These are phyloP conservation scores for Citrus medica DNA, from an alignment of 345 rosid genomes.

Conservation along the genomic window DNA sequence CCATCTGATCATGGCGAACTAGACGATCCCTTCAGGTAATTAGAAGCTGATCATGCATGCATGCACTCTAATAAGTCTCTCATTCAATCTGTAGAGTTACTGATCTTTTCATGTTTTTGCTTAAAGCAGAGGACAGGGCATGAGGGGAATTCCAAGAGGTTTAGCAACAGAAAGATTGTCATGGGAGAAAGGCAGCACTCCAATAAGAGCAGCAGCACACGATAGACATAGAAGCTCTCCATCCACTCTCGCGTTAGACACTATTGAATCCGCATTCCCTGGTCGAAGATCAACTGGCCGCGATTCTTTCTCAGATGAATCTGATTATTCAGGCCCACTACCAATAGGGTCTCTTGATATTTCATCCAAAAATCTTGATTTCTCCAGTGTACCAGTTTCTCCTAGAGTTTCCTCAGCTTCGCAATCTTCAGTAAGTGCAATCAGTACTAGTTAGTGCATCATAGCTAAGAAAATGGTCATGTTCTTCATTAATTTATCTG, in stretches of 20 bases:
- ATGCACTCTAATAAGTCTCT: neutral
- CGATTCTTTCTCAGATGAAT: constrained; percentile 29
- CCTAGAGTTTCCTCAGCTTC: constrained; percentile 24
- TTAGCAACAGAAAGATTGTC: constrained; percentile 27
- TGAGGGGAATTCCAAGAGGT: constrained; percentile 28
- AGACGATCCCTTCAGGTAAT: constrained; percentile 43
- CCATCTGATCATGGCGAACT: constrained; percentile 22
- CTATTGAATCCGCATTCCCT: constrained; percentile 23
- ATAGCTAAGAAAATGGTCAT: neutral
- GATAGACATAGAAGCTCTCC: constrained; percentile 31
- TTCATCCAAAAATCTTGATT: constrained; percentile 28
- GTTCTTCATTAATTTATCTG: neutral
- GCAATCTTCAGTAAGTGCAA: constrained; percentile 36
- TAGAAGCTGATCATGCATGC: neutral
- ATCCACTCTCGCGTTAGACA: constrained; percentile 34
- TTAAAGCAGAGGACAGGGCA: constrained; percentile 30
- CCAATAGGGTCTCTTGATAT: constrained; percentile 42
- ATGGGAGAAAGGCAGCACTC: constrained; percentile 27
- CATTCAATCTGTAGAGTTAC: neutral
- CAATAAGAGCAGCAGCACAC: constrained; percentile 13
- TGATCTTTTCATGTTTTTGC: neutral
- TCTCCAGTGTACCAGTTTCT: constrained; percentile 19
- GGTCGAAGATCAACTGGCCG: constrained; percentile 29
- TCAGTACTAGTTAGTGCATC: neutral
- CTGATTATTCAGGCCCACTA: constrained; percentile 19